Conservation (phyloP, 805 yeast genomes). For the Grigorovia humatica region DNA sequence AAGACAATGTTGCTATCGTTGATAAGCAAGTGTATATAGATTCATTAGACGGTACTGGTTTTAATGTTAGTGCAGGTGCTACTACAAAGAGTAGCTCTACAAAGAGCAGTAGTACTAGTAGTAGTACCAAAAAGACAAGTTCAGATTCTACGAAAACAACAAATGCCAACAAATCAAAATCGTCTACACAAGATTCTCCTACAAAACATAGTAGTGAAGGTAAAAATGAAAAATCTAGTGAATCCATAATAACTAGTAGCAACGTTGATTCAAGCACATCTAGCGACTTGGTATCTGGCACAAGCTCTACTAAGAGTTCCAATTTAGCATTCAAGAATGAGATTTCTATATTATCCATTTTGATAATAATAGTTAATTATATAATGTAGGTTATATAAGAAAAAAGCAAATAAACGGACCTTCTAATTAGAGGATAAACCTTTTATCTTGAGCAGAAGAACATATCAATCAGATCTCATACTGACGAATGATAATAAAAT, state of each 20-base stretch:
- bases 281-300: background rate
- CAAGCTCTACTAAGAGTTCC: background rate
- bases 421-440: background rate
- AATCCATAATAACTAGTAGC: background rate
- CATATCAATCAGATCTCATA: too few relatives aligned
- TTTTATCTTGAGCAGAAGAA: too few relatives aligned
- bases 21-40: slow-evolving; percentile 53
- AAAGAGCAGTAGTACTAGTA: background rate
- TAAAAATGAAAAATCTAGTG: background rate
- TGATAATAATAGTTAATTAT: background rate
- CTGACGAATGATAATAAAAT: too few relatives aligned
- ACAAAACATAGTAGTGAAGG: too few relatives aligned
- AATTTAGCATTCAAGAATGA: background rate
- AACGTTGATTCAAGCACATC: background rate
- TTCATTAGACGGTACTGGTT: slow-evolving; percentile 54
- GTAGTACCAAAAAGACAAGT: background rate
- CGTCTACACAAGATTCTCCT: too few relatives aligned
- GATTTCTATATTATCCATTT: background rate
- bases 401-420: background rate
- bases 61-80: slow-evolving; percentile 36
- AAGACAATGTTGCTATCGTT: slow-evolving; percentile 47
- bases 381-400: background rate
- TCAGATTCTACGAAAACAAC: background rate
- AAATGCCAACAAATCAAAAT: background rate
- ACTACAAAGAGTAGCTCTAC: background rate